Evolutionary conservation across 768 basidiomycete species (phyloP).

Genomic region (Filobasidium floriforme): DNA sequence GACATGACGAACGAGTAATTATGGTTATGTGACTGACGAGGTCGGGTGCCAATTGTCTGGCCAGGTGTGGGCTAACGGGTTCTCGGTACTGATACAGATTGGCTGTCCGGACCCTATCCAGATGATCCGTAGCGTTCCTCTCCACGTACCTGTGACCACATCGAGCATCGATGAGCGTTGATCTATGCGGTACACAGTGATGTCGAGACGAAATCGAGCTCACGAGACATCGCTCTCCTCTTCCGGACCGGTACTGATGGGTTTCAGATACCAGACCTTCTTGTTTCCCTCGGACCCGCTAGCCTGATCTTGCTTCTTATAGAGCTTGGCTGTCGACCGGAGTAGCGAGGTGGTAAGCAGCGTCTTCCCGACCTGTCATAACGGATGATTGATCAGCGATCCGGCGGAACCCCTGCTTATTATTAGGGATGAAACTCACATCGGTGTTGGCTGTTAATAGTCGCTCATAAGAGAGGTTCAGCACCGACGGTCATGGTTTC

Average conservation of each 20-base stretch:
- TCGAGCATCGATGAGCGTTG: slow-evolving; percentile 8
- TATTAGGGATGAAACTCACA: too few species aligned
- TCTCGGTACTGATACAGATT: slow-evolving; percentile 79
- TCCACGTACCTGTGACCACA: slow-evolving; percentile 57
- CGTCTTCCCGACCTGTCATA: slow-evolving; percentile 66
- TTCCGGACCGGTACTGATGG: slow-evolving; percentile 77
- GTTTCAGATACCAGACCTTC: slow-evolving; percentile 55
- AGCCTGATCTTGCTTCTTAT: slow-evolving; percentile 18
- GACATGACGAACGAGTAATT: too few species aligned
- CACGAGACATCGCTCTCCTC: slow-evolving; percentile 80
- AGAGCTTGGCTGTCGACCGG: slow-evolving; percentile 59
- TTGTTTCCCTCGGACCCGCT: not conserved
- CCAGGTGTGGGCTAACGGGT: slow-evolving; percentile 89
- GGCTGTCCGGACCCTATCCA: slow-evolving; percentile 50
- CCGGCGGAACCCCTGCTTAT: too few species aligned
- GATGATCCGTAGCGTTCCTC: slow-evolving; percentile 43
- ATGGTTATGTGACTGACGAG: slow-evolving; percentile 27
- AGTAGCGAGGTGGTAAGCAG: slow-evolving; percentile 77
- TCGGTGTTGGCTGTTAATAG: slow-evolving; percentile 67
- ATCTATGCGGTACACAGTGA: too few species aligned
- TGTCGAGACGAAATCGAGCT: slow-evolving; percentile 2
- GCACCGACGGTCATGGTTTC: not conserved
- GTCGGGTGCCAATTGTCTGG: slow-evolving; percentile 51
- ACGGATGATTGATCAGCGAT: not conserved
- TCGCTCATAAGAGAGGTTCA: slow-evolving; percentile 6